Evolutionary conservation across 805 yeast species (phyloP).

Genomic region (Candida qinlingensis): DNA sequence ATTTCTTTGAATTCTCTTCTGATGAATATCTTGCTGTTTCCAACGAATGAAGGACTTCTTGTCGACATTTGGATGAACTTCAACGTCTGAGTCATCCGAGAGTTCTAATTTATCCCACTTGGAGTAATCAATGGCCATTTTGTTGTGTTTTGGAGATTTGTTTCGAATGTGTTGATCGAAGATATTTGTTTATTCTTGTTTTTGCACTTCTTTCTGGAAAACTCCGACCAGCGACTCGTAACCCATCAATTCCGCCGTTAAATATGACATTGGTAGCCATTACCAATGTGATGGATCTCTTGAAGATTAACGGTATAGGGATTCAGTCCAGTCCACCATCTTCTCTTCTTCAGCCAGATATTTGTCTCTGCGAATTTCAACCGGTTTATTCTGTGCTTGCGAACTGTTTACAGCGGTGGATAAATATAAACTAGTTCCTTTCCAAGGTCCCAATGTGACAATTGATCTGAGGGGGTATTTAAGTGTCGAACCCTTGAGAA

Average conservation of each 20-base stretch:
- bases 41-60: constrained; percentile 86
- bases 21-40: constrained; percentile 97
- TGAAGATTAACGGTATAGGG: constrained; percentile 3
- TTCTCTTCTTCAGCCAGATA: constrained; percentile 17
- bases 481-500: not conserved
- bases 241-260: too few species aligned
- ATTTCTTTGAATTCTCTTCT: constrained; percentile 77
- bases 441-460: constrained; percentile 20
- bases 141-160: not conserved
- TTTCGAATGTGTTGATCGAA: too few species aligned
- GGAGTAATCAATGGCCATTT: constrained; percentile 87
- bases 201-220: too few species aligned
- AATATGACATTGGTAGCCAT: too few species aligned
- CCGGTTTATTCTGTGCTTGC: constrained; percentile 3
- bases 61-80: constrained; percentile 97
- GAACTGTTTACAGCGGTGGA: constrained; percentile 19
- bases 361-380: constrained; percentile 20
- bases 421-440: constrained; percentile 24
- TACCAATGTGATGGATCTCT: not conserved
- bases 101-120: constrained; percentile 97
- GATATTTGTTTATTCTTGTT: too few species aligned
- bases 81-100: constrained; percentile 94
- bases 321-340: constrained; percentile 21
- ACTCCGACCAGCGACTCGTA: too few species aligned
- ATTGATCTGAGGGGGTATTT: constrained; percentile 6